Base-by-base conservation (phyloP, 257 asterid species). In the Anisodus tanguticus region DNA sequence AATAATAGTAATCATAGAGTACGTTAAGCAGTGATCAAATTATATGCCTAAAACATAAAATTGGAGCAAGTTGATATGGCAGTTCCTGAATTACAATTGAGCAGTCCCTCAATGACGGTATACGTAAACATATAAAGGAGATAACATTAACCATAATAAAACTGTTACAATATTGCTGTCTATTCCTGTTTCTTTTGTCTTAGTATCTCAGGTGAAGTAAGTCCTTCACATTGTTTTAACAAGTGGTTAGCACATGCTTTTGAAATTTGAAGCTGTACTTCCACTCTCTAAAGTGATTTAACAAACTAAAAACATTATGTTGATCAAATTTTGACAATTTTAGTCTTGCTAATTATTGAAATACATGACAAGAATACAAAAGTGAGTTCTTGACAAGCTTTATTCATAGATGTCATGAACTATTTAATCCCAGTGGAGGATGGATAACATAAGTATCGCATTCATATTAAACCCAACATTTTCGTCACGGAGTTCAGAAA, bases 71-170 rank as follows among this genome's bases (percentile, higher is more conserved):
- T 10, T 47, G 12, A 49, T 35, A 74, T 12, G 7, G 2, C 81
- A 47, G 43, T 74, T 74, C 19, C 60, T 49, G 81, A 60, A 74
- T 74, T 22, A 74, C 60, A 74, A 49, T 22, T 3, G 62, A 74
- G 45, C 62, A 74, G 62, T 11, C n/a, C 62, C 59, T 49, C 81
- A 74, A 49, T 0, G 6, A 6, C 4, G 45, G 43, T 19, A 49
- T 49, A 22, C 62, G 49, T 12, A 74, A 74, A 22, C 43, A 49
- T 4, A 74, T 47, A 49, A 47, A 74, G 31, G 79, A 17, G 57
- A 70, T 66, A 31, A 31, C 35, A 57, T 57, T 12, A 57, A 57
- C 62, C 62, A 57, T 15, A 57, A 57, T 15, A 59, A n/a, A 7
- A 17, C 66, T 59, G n/a, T 9, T 59, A 0, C 6, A 59, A 7